A percentile compares a stretch with the other conserved stretches of the same genome.
phyloP scores from a whole-genome alignment of 192 early-diverging fungal species.

The Gorgonomyces haynaldii region DNA sequence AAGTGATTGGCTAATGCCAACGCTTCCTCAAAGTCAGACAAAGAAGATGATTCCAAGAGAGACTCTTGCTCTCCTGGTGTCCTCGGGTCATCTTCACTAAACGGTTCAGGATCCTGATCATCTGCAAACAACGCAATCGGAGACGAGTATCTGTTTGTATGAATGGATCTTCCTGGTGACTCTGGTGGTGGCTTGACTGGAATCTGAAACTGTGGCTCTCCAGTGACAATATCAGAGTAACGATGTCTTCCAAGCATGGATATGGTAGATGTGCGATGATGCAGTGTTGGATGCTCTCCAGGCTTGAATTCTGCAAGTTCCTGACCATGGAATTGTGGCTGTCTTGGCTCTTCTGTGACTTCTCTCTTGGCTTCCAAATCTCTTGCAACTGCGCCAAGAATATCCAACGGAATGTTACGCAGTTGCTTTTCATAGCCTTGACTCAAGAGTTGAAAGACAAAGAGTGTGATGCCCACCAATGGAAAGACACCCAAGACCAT shows the following conservation, averaged over 20 bases:
- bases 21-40: no score
- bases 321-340: no score
- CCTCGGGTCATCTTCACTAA: no score
- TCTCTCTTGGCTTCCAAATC: conserved; percentile 5
- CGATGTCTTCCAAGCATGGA: background rate
- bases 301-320: no score
- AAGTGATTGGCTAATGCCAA: no score
- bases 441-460: conserved; percentile 28
- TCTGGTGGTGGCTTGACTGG: background rate
- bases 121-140: no score
- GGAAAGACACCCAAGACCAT: conserved; percentile 37
- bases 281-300: background rate
- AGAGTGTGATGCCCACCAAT: conserved; percentile 23
- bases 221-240: no score
- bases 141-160: background rate
- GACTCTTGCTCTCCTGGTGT: no score
- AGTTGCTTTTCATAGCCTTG: conserved; percentile 39
- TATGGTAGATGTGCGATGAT: background rate
- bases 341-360: no score
- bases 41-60: no score
- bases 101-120: no score
- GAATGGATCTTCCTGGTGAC: background rate
- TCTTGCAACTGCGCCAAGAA: conserved; percentile 28
- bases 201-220: background rate
- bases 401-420: conserved; percentile 27